Percentiles rank a stretch among this genome's conserved stretches.
Conservation (phyloP, 202 grass and related monocot species). For the Cymbopogon flexuosus region DNA sequence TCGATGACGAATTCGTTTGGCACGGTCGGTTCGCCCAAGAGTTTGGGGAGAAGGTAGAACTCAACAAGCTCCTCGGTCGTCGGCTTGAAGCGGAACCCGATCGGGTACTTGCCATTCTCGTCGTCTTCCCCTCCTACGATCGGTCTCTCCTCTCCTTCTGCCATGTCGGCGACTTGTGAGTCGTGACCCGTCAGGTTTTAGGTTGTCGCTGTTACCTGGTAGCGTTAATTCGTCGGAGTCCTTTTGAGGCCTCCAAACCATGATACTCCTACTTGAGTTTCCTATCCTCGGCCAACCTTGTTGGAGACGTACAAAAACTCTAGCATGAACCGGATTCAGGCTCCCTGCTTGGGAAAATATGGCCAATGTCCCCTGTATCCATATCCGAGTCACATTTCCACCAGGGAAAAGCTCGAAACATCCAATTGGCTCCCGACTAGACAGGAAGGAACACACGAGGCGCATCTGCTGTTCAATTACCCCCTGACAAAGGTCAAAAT, state of each 20-base stretch:
- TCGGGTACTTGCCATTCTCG: neutral
- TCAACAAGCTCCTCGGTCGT: conserved; percentile 3
- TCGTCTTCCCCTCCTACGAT: neutral
- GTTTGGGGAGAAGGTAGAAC: conserved; percentile 32
- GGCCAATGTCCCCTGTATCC: too few species aligned
- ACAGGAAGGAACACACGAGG: neutral
- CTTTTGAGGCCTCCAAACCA: neutral
- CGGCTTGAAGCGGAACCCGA: conserved; percentile 27
- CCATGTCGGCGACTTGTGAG: conserved; percentile 11
- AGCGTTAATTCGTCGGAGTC: neutral
- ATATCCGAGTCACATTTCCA: neutral
- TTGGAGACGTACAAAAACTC: neutral
- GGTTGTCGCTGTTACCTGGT: neutral
- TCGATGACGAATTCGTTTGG: conserved; percentile 24
- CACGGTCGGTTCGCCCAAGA: conserved; percentile 5
- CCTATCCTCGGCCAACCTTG: neutral
- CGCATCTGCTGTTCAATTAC: neutral
- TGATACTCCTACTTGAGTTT: neutral
- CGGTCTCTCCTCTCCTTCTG: neutral
- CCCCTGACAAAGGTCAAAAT: neutral
- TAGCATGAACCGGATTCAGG: neutral
- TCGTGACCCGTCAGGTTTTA: neutral
- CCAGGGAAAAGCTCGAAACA: neutral
- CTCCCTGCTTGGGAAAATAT: too few species aligned
- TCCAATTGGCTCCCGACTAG: neutral